Evolutionary conservation across 163 green algal species (phyloP), one percentile per base, ranked within the genome.

Genomic region (Prototheca cutis): DNA sequence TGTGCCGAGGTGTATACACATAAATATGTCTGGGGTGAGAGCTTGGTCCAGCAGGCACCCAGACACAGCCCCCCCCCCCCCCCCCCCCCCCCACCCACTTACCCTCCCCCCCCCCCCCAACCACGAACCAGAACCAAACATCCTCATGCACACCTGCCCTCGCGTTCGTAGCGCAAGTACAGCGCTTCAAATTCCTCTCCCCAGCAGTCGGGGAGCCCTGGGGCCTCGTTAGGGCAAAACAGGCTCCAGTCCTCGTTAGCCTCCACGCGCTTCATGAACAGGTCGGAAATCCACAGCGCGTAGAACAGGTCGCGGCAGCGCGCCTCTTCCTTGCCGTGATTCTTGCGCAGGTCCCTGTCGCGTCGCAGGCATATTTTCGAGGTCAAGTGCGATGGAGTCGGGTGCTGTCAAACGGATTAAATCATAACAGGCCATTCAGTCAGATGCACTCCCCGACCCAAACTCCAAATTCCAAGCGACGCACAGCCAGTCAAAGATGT

Each of bases 281-380:
- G 78, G 77, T 99, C 93, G 52, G 87, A 87, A 55, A 95, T 83
- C 93, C 93, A 99, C 21, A 99, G 82, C 29, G 84, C 93, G 60
- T 98, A 99, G 72, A 99, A 99, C 3, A 99, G 84, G 71, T 99
- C 93, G 27, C 93, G 76, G 13, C 87, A 87, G 29, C 92, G 82
- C 5, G 78, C 76, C 81, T 99, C 92, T 80, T 99, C 93, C 83
- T 97, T 98, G 66, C 93, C 93, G 68, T 98, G 90, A 78, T 99
- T 99, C 78, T 99, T 98, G 47, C 91, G 75, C 68, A 99, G 80
- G 52, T 99, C 90, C 3, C 65, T 45, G 36, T 10, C 36, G 36
- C 13, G 17, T 10, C 36, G 36, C 17, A 15, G 36, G 36, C 17
- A 15, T 45, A n/a, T n/a, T n/a, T n/a, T n/a, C n/a, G n/a, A n/a